Evolutionary conservation across 257 asterid species (phyloP), one percentile per base, ranked within the genome.

Genomic region (Solanum appendiculatum): DNA sequence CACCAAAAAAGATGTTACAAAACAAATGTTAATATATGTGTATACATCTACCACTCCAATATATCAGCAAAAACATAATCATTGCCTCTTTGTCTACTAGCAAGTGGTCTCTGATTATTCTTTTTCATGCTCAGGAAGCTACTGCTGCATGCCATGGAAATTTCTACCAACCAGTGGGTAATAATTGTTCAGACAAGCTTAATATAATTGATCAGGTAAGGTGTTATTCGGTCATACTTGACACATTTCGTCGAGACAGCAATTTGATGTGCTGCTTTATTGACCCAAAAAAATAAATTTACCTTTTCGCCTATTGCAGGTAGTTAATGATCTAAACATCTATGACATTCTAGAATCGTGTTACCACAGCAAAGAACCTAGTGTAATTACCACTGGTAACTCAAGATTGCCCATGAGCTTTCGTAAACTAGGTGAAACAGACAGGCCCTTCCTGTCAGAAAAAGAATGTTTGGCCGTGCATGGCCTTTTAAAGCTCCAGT

Each of bases 401-500:
- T 54, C 86, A 69, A 93, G 88, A 58, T 85, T 94, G 93, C 98
- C 99, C 5, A 88, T 36, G 48, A 97, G 99, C 94, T 97, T 97
- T 88, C 94, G 99, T 91, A 94, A 89, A 89, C 88, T 97, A 87
- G 99, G 99, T 15, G 99, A 97, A 92, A 97, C 98, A 18, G 93
- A 94, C 72, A 94, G 95, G 93, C 98, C 98, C 91, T 94, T 87
- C 94, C 94, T 11, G 95, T 95, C 18, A 90, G 99, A 82, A 92
- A 90, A 90, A 90, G 99, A 86, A 94, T 97, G 89, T 97, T 97
- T 86, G 99, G 99, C 2, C 97, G 99, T 68, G 99, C 99, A 20
- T 97, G 99, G 99, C 99, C 99, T 46, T 87, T 91, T 70, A 90
- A 97, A 93, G 99, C 99, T 85, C 98, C 96, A 1, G 99, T 97